phyloP scores from a whole-genome alignment of 176 grass and related monocot genomes.

The Oryza punctata region DNA sequence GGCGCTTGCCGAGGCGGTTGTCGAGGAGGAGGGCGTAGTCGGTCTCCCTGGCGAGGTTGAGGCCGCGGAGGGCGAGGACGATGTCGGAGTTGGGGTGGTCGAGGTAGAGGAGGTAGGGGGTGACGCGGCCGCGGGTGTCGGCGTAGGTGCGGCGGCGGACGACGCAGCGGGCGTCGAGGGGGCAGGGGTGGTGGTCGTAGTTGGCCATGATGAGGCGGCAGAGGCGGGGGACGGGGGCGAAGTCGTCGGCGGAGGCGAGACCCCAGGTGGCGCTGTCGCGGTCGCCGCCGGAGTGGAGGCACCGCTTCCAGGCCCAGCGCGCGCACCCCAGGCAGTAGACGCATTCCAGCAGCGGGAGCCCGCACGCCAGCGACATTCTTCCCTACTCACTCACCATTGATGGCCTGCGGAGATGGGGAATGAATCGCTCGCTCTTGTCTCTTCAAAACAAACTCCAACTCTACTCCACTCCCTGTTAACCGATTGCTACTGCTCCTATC shows the following conservation, averaged over 20 bases:
- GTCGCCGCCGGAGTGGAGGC: constrained; percentile 72
- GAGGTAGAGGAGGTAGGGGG: constrained; percentile 85
- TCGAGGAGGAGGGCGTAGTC: constrained; percentile 84
- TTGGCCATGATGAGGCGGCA: constrained; percentile 89
- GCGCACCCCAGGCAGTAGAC: constrained; percentile 96
- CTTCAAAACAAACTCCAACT: no score
- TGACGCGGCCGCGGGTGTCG: constrained; percentile 68
- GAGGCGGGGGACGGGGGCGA: constrained; percentile 73
- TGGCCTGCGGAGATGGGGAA: no score
- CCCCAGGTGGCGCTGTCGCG: constrained; percentile 86
- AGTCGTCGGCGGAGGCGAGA: constrained; percentile 62
- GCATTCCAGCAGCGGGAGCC: constrained; percentile 86
- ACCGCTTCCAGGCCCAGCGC: constrained; percentile 95
- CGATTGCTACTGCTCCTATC: no score
- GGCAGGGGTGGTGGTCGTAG: constrained; percentile 55
- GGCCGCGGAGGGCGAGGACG: constrained; percentile 72
- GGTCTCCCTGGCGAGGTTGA: constrained; percentile 78
- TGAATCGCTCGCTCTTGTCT: no score
- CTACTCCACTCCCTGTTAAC: no score
- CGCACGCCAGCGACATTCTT: constrained; percentile 87
- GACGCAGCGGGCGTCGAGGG: constrained; percentile 43
- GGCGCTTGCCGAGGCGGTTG: constrained; percentile 78
- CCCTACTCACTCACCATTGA: no score
- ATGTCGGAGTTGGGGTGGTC: constrained; percentile 77
- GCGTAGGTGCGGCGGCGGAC: constrained; percentile 64